Percentiles rank a stretch among this genome's conserved stretches.
These are phyloP conservation scores for Favolaschia claudopus DNA, from an alignment of 768 basidiomycete genomes.

Conservation along the genomic window DNA sequence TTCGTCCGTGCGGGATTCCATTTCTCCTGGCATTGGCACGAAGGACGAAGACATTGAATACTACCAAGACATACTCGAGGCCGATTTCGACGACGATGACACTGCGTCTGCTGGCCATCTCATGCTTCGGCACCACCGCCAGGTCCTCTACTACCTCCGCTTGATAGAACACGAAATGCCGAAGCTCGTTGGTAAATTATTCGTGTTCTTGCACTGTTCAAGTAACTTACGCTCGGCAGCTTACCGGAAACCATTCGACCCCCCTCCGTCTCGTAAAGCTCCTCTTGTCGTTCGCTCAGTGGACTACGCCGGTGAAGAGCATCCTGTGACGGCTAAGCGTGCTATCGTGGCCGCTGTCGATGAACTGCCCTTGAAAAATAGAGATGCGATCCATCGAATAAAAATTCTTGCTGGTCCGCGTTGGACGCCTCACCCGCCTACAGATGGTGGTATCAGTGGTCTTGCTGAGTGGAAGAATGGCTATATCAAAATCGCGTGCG, in stretches of 20 bases:
- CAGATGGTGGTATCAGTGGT: constrained; percentile 67
- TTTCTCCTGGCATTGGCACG: constrained; percentile 29
- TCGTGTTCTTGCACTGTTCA: neutral
- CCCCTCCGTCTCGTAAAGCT: constrained; percentile 62
- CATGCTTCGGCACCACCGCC: constrained; percentile 75
- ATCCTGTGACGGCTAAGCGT: constrained; percentile 76
- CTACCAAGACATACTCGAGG: constrained; percentile 51
- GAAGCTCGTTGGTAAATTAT: constrained; percentile 75
- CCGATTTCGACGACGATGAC: constrained; percentile 64
- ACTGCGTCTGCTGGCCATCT: constrained; percentile 75
- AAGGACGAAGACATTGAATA: constrained; percentile 51
- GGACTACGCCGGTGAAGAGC: constrained; percentile 79
- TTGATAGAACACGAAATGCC: constrained; percentile 91
- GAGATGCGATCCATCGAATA: constrained; percentile 80
- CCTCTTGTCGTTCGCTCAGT: constrained; percentile 79
- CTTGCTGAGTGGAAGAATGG: constrained; percentile 68
- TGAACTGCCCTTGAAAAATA: constrained; percentile 67
- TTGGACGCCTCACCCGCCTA: constrained; percentile 80
- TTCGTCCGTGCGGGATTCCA: no score
- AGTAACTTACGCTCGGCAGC: constrained; percentile 51
- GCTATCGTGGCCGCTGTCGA: constrained; percentile 79
- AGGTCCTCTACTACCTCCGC: constrained; percentile 79
- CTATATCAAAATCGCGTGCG: constrained; percentile 90
- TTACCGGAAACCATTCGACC: constrained; percentile 81
- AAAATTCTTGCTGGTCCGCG: constrained; percentile 89